Evolutionary conservation across 176 grass and related monocot species (phyloP).

Genomic region (Areca catechu): DNA sequence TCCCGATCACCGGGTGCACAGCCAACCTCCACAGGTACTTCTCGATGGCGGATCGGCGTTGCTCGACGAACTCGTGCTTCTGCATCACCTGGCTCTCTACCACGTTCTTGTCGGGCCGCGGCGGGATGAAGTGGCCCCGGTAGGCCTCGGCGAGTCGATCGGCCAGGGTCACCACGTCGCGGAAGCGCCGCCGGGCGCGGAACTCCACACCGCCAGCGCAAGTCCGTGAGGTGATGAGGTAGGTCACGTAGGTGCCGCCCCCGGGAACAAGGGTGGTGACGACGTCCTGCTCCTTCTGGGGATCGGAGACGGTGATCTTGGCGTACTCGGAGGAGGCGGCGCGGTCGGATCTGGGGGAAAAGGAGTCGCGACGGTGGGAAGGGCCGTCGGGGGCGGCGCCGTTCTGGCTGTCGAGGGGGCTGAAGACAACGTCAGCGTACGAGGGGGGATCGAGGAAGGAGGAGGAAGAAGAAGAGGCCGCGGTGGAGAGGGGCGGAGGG

Average conservation of each 20-base stretch:
- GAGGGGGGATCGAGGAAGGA: constrained; percentile 91
- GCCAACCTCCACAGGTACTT: constrained; percentile 73
- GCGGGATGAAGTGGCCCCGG: constrained; percentile 74
- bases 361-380: neutral
- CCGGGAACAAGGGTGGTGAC: constrained; percentile 52
- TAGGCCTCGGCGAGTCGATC: constrained; percentile 82
- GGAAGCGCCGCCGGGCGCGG: constrained; percentile 73
- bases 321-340: constrained; percentile 41
- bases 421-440: constrained; percentile 71
- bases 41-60: constrained; percentile 60
- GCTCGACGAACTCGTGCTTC: constrained; percentile 75
- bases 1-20: constrained; percentile 61
- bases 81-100: constrained; percentile 99
- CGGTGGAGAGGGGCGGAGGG: constrained; percentile 26
- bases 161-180: constrained; percentile 87
- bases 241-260: constrained; percentile 61
- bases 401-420: constrained; percentile 41
- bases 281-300: constrained; percentile 51
- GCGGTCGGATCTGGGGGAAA: constrained; percentile 53
- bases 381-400: constrained; percentile 12
- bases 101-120: constrained; percentile 83
- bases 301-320: constrained; percentile 66
- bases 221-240: constrained; percentile 50
- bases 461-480: constrained; percentile 43
- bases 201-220: constrained; percentile 31